Evolutionary conservation across 2,329 filamentous ascomycete genomes (phyloP).

Genomic region (Pseudocercospora eumusae): DNA sequence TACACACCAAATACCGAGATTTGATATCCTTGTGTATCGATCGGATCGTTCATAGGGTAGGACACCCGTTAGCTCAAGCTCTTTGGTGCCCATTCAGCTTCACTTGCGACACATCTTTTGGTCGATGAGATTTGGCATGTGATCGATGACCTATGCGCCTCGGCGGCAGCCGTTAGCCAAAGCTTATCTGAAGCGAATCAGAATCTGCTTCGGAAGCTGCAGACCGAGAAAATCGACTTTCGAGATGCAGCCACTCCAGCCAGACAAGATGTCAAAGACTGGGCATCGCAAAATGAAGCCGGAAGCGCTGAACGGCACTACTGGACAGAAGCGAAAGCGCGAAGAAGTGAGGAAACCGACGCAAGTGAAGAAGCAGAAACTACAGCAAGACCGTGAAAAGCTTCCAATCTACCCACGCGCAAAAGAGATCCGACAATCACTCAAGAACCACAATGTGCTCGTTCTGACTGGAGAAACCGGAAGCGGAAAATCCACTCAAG

Average conservation of each 20-base stretch:
- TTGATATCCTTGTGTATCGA: not conserved
- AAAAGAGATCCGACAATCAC: slow-evolving; percentile 65
- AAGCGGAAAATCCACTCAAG: slow-evolving; percentile 94
- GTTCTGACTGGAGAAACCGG: slow-evolving; percentile 91
- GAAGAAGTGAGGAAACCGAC: slow-evolving; percentile 1
- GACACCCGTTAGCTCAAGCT: not conserved
- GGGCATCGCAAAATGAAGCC: not conserved
- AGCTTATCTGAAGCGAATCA: not conserved
- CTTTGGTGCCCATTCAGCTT: not conserved
- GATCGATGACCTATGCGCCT: not conserved
- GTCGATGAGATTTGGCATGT: not conserved
- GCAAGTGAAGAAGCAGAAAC: slow-evolving; percentile 18
- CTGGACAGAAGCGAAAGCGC: slow-evolving; percentile 15
- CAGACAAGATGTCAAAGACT: not conserved
- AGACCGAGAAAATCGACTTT: not conserved
- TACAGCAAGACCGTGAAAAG: slow-evolving; percentile 55
- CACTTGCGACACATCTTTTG: not conserved
- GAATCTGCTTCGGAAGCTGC: not conserved
- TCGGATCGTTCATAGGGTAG: slow-evolving; percentile 6
- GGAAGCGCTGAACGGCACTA: not conserved
- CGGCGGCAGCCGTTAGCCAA: not conserved
- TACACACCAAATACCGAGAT: not conserved
- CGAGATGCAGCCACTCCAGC: not conserved
- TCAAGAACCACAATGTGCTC: slow-evolving; percentile 68
- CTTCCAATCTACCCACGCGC: slow-evolving; percentile 80